Evolutionary conservation across 192 early-diverging fungal genomes (phyloP), one percentile per base, ranked within the genome.

Genomic region (Powellomyces hirtus): DNA sequence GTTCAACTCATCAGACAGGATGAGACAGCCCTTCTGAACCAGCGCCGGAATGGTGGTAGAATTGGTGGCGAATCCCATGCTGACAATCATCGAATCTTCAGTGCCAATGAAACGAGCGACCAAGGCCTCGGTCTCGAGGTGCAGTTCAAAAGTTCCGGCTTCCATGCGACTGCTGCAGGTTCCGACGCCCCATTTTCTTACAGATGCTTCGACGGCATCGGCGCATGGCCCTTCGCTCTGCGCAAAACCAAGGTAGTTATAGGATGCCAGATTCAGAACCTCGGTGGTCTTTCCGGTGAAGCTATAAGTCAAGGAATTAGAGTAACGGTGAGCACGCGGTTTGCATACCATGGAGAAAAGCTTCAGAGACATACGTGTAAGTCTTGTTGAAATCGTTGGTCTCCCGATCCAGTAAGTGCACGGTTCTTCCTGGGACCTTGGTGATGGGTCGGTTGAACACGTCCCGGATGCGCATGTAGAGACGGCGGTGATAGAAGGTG

Each of bases 171-270:
- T 66, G 52, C 89, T 88, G 53, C 77, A 84, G 22, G 84, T 72
- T 4, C 84, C 77, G 40, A 94, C 74, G 26, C 97, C 97, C 72
- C 87, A 80, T 64, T 88, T 84, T 18, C 76, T 70, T 55, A 96
- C 81, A 5, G 86, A 75, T 35, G 81, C 76, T 73, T 97, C 91
- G 10, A 97, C 97, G 46, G 88, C 89, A 68, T 98, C 97, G 0
- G 95, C 93, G 63, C 97, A 98, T 7, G 94, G 94, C 10, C 97
- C 97, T 38, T 89, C 76, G 62, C 76, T 86, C 79, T 97, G 93
- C 40, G 93, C 94, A 82, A 98, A 98, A 1, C 96, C 96, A 58
- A 98, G 86, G 72, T 98, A 98, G 75, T 98, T 98, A 81, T 98
- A 98, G 16, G 93, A 95, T 1, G 93, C 90, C 72, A 98, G 79